Percentiles rank a stretch among this genome's conserved stretches.
Conservation (phyloP, 2,329 filamentous ascomycete species). For the Cyclaneusma minus region DNA sequence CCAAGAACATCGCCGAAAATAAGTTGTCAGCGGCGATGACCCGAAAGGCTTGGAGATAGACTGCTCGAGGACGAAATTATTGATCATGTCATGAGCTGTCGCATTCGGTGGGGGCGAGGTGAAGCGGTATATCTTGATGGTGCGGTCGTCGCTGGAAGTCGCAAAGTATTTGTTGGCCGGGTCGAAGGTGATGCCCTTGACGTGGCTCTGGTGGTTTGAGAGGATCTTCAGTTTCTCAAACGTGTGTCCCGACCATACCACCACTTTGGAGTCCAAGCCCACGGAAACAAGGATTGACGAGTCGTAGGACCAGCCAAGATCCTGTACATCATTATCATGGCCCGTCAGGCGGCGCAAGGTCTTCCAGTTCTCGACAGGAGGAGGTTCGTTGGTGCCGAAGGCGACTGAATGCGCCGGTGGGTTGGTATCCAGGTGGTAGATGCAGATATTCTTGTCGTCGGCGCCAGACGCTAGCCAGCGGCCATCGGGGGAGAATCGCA, state of each 20-base stretch:
- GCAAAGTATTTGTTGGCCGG: conserved; percentile 99
- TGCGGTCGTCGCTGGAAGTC: conserved; percentile 90
- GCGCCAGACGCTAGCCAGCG: conserved; percentile 93
- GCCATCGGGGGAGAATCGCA: conserved; percentile 89
- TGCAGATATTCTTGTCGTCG: conserved; percentile 97
- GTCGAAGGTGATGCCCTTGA: conserved; percentile 97
- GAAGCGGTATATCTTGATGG: conserved; percentile 93
- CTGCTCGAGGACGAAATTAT: conserved; percentile 91
- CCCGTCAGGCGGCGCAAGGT: conserved; percentile 85
- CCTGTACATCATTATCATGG: conserved; percentile 97
- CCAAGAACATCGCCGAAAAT: conserved; percentile 94
- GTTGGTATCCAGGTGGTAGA: conserved; percentile 73
- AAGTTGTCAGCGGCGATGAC: conserved; percentile 87
- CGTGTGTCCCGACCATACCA: conserved; percentile 94
- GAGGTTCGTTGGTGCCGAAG: conserved; percentile 79
- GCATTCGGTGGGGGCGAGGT: conserved; percentile 82
- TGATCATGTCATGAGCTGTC: conserved; percentile 85
- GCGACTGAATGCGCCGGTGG: conserved; percentile 61
- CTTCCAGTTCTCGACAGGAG: conserved; percentile 95
- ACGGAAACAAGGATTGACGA: conserved; percentile 93
- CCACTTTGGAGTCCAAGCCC: conserved; percentile 91
- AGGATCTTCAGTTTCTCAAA: conserved; percentile 97
- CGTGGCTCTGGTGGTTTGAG: conserved; percentile 86
- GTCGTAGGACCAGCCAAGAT: conserved; percentile 92
- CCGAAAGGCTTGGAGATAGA: conserved; percentile 79